Conservation (phyloP, 148 eudicot species). For the Pouteria glomerata region DNA sequence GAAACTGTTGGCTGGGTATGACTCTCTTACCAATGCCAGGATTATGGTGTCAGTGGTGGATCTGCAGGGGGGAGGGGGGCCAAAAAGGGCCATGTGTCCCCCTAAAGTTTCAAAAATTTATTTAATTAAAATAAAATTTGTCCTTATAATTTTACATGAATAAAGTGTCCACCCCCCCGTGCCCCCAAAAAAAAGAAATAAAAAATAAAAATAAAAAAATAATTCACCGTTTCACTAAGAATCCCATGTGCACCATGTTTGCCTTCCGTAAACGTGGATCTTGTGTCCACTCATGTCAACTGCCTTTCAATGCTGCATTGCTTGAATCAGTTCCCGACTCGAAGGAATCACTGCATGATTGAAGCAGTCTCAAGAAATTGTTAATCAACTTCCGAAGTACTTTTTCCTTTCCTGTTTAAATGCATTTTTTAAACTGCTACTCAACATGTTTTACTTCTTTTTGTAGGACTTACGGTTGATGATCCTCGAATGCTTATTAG, state of each 20-base stretch:
- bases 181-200: too few relatives aligned
- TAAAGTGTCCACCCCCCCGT: too few relatives aligned
- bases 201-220: too few relatives aligned
- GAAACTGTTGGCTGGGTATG: slow-evolving; percentile 89
- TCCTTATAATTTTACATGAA: too few relatives aligned
- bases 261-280: too few relatives aligned
- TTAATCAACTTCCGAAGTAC: neutral
- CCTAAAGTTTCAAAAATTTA: too few relatives aligned
- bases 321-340: neutral
- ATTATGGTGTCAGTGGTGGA: slow-evolving; percentile 5
- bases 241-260: too few relatives aligned
- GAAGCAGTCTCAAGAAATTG: neutral
- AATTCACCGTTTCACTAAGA: too few relatives aligned
- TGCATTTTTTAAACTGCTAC: neutral
- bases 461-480: slow-evolving; percentile 83
- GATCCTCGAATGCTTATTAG: slow-evolving; percentile 84
- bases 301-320: neutral
- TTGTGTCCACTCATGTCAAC: too few relatives aligned
- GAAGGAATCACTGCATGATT: neutral
- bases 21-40: slow-evolving; percentile 4
- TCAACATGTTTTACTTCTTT: neutral
- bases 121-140: too few relatives aligned
- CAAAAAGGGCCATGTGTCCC: too few relatives aligned
- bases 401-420: neutral
- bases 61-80: too few relatives aligned